Evolutionary conservation across 331 rosid species (phyloP), one percentile per base, ranked within the genome.

Genomic region (Quercus lobata): DNA sequence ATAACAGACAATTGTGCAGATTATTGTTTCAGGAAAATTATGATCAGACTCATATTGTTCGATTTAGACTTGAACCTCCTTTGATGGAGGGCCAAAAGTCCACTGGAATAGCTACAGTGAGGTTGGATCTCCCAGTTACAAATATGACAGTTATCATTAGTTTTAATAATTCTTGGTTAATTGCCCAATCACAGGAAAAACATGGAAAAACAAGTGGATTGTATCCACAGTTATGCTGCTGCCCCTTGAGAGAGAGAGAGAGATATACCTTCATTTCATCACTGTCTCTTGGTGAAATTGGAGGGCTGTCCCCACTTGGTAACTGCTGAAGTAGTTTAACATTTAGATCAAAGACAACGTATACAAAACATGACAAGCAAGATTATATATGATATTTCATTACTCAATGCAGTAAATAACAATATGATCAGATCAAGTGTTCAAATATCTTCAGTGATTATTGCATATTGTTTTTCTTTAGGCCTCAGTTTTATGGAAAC

Each of bases 241-340:
- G 27, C 65, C 65, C 8, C 29, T 58, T 9, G 55, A 57, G 80
- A 52, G 57, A 73, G 66, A 44, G 66, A 44, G 69, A 37, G 61
- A 78, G 46, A 69, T 9, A 80, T 84, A 91, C 97, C 97, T 92
- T 94, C 76, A 89, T 85, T 85, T 86, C 97, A 24, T 89, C 92
- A 72, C 87, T 85, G 81, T 88, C 90, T 84, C 89, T 87, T 69
- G 96, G 92, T 18, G 83, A 86, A 89, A 91, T 83, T 60, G 90
- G 97, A 84, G 90, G 89, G 77, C 87, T 86, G 57, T 56, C 81
- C 27, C 88, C 86, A 10, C 55, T 71, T 2, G 90, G 78, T 72
- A 91, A 73, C 91, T 88, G 90, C 82, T 66, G 76, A 86, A 78
- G 80, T 72, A 78, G 61, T 78, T 68, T 7, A 55, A 82, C 58